These are phyloP conservation scores for Kluyveromyces sp. DNA, from an alignment of 1,139 yeast genomes.

Conservation along the genomic window DNA sequence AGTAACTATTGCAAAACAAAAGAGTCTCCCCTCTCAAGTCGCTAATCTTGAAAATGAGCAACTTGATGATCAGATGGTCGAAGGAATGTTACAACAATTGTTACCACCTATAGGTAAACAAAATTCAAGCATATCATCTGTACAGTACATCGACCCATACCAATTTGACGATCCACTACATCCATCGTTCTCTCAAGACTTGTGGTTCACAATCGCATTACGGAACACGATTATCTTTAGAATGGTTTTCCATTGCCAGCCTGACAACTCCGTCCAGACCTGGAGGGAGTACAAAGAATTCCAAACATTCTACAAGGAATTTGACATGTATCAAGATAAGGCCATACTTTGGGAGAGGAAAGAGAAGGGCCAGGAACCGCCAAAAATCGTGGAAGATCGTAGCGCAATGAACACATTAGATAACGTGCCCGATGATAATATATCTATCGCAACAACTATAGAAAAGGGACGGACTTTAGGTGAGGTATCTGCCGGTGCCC, in stretches of 20 bases:
- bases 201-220: slow-evolving; percentile 82
- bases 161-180: slow-evolving; percentile 79
- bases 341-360: slow-evolving; percentile 24
- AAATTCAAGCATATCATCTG: slow-evolving; percentile 14
- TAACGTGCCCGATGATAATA: slow-evolving; percentile 1
- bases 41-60: slow-evolving; percentile 14
- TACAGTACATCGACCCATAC: slow-evolving; percentile 72
- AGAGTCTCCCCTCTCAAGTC: background rate
- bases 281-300: slow-evolving; percentile 87
- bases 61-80: slow-evolving; percentile 41
- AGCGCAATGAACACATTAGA: slow-evolving; percentile 8
- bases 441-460: slow-evolving; percentile 2
- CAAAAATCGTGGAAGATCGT: slow-evolving; percentile 9
- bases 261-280: slow-evolving; percentile 77
- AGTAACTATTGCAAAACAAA: slow-evolving; percentile 1
- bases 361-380: slow-evolving; percentile 1
- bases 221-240: slow-evolving; percentile 78
- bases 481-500: slow-evolving; percentile 9
- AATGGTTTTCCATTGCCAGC: slow-evolving; percentile 86
- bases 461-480: slow-evolving; percentile 11
- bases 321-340: slow-evolving; percentile 42
- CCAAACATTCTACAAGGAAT: slow-evolving; percentile 49
- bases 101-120: slow-evolving; percentile 17
- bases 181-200: slow-evolving; percentile 70
- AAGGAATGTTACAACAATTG: slow-evolving; percentile 36